phyloP scores from a whole-genome alignment of 768 basidiomycete genomes.

The Pisolithus orientalis region DNA sequence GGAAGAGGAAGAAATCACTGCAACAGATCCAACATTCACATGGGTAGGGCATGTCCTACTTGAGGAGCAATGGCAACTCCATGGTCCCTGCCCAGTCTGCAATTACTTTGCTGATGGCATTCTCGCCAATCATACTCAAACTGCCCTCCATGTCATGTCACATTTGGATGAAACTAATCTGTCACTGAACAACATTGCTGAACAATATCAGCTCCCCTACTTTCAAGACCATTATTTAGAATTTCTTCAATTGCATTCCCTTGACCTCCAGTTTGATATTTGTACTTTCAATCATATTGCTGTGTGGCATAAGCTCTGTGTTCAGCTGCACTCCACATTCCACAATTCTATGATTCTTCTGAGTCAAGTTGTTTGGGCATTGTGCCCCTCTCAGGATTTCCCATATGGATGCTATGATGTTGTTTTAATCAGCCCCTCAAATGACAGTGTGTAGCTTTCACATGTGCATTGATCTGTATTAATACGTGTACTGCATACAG shows the following conservation, averaged over 20 bases:
- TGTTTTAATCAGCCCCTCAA: conserved; percentile 1
- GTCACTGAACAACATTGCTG: background rate
- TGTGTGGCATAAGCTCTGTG: conserved; percentile 20
- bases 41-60: too few species aligned
- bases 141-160: background rate
- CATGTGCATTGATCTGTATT: background rate
- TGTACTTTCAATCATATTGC: background rate
- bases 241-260: background rate
- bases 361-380: conserved; percentile 16
- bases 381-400: background rate
- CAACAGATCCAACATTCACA: too few species aligned
- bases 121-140: too few species aligned
- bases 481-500: background rate
- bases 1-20: too few species aligned
- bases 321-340: conserved; percentile 3
- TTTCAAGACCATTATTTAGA: conserved; percentile 4
- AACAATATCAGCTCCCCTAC: conserved; percentile 18
- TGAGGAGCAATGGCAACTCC: too few species aligned
- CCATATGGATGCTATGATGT: conserved; percentile 16
- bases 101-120: too few species aligned
- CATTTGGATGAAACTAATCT: background rate
- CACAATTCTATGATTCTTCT: conserved; percentile 11
- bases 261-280: background rate
- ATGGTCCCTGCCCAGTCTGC: too few species aligned
- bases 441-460: background rate